Conservation (phyloP, 768 basidiomycete genomes). For the Pleurotus eryngii region DNA sequence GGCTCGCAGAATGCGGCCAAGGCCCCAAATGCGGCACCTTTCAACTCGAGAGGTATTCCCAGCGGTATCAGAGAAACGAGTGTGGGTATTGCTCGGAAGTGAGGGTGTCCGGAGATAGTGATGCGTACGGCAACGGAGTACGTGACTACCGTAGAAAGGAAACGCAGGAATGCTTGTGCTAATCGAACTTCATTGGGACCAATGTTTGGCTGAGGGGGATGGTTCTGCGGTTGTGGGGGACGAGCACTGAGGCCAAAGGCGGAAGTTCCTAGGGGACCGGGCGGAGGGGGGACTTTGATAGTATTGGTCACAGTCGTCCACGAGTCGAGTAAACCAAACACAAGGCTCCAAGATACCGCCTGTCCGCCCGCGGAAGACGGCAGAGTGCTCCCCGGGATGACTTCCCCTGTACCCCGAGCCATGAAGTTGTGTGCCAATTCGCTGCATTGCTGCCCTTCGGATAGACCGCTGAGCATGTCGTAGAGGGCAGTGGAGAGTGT, state of each 20-base stretch:
- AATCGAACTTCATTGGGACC: constrained; percentile 72
- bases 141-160: constrained; percentile 72
- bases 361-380: constrained; percentile 45
- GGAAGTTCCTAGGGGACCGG: constrained; percentile 27
- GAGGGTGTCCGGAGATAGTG: constrained; percentile 70
- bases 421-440: constrained; percentile 89
- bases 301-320: constrained; percentile 60
- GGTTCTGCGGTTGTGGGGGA: constrained; percentile 35
- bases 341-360: constrained; percentile 72
- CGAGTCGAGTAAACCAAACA: constrained; percentile 73
- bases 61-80: constrained; percentile 76
- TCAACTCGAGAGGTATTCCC: constrained; percentile 84
- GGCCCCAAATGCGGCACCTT: constrained; percentile 80
- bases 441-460: constrained; percentile 82
- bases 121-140: constrained; percentile 76
- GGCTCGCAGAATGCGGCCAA: constrained; percentile 81
- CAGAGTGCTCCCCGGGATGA: constrained; percentile 56
- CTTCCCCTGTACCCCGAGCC: constrained; percentile 69
- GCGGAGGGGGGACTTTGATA: constrained; percentile 42
- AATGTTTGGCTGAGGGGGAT: constrained; percentile 45
- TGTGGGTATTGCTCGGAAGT: constrained; percentile 80
- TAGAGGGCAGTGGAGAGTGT: constrained; percentile 78
- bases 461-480: constrained; percentile 84
- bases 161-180: constrained; percentile 76
- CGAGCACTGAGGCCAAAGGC: constrained; percentile 13